Base-by-base conservation (phyloP, 257 asterid genomes). In the Penstemon newberryi region DNA sequence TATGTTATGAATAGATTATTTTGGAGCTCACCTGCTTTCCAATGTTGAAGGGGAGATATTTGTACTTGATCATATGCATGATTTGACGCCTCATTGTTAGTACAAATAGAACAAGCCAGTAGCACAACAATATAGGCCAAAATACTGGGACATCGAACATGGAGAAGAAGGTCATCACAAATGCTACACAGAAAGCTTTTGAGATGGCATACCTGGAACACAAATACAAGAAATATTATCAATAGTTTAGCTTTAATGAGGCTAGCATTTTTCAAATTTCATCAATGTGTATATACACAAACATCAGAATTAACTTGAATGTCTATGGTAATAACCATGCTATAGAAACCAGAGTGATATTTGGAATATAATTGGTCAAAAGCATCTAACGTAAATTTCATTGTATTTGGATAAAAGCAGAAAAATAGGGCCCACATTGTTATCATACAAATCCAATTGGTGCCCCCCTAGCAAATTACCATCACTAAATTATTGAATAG, bases 91-190 rank as follows among this genome's bases (percentile, higher is more conserved):
- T 83, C 86, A 86, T 78, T 38, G 92, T 86, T 25, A 83, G 83
- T 37, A 73, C 81, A 59, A 84, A 82, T 43, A 86, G 80, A 41
- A 86, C 89, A 64, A 84, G 15, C 92, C 92, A 86, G 81, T 86
- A 86, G 76, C 77, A 79, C 58, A 86, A 67, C 10, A 86, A 59
- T 56, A 86, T 84, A 7, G 92, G 92, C 92, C 92, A 86, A 72
- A 83, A 86, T 63, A 84, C 92, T 1, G 92, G 92, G 50, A 86
- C 92, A 56, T 86, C 92, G 40, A 86, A 86, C 60, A 86, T 63
- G 53, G 86, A 81, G 53, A 86, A 83, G 84, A 84, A 83, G 69
- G 89, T 86, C 89, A 86, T 79, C 33, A 70, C 47, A 77, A 86
- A 86, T 69, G 92, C 87, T 40, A 84, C 73, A 42, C 82, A 78